Conservation (phyloP, 148 eudicot species). For the Arbutus unedo region DNA sequence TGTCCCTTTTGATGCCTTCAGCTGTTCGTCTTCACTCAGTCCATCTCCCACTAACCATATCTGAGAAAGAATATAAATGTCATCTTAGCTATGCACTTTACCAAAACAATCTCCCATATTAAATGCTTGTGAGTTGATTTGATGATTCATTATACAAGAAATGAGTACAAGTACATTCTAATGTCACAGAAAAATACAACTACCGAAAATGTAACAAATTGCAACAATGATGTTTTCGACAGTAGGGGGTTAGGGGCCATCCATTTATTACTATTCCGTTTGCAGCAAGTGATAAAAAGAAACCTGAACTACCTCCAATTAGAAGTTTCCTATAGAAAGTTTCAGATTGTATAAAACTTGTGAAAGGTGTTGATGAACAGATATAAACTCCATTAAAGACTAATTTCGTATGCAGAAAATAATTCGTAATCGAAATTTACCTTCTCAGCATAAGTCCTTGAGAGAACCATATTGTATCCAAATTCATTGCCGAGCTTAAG, state of each 20-base stretch:
- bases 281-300: neutral
- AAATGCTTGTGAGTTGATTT: neutral
- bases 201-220: neutral
- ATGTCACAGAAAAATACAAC: neutral
- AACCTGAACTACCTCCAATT: neutral
- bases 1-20: constrained; percentile 48
- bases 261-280: neutral
- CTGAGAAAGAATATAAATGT: constrained; percentile 8
- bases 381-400: neutral
- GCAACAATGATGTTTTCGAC: neutral
- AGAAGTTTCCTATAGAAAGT: neutral
- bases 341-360: neutral
- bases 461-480: constrained; percentile 12
- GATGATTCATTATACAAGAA: neutral
- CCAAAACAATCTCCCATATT: neutral
- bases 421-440: neutral
- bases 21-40: constrained; percentile 34
- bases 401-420: neutral
- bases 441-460: constrained; percentile 27
- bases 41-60: constrained; percentile 54
- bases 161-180: neutral
- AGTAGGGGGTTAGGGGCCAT: too few relatives aligned
- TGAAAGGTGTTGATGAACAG: neutral
- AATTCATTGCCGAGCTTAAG: constrained; percentile 17
- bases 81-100: neutral